A percentile compares a stretch with the other conserved stretches of the same genome.
These are phyloP conservation scores for Apiotrichum sp. DNA, from an alignment of 1,284 basidiomycete species.

Conservation along the genomic window DNA sequence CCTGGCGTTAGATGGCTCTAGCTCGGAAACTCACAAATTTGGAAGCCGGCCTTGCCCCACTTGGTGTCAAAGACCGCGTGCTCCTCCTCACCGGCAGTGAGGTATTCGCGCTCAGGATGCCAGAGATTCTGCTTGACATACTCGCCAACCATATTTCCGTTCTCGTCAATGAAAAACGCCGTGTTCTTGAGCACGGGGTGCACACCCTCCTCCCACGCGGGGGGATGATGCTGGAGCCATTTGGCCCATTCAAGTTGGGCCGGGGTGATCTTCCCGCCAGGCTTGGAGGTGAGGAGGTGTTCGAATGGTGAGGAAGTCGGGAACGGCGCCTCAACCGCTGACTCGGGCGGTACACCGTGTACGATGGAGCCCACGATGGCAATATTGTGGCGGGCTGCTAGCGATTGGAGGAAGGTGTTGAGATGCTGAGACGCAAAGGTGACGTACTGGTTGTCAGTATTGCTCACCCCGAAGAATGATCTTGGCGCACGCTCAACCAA, in stretches of 20 bases:
- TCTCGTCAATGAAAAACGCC: constrained; percentile 42
- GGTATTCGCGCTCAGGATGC: constrained; percentile 46
- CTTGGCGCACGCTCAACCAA: constrained; percentile 16
- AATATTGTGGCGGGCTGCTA: constrained; percentile 29
- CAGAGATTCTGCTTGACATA: constrained; percentile 46
- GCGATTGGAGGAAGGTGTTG: constrained; percentile 18
- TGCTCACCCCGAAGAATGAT: background rate
- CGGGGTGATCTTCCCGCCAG: constrained; percentile 1
- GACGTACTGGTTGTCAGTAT: constrained; percentile 28
- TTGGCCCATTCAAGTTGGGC: constrained; percentile 26
- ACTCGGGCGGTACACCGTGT: constrained; percentile 17
- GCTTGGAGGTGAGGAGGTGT: constrained; percentile 22
- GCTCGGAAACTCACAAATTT: constrained; percentile 34
- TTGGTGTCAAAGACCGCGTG: constrained; percentile 40
- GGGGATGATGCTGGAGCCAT: constrained; percentile 22
- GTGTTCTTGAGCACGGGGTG: constrained; percentile 31
- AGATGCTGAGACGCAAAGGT: constrained; percentile 32
- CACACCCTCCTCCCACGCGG: constrained; percentile 18
- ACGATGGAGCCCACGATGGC: constrained; percentile 40
- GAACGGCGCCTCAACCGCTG: constrained; percentile 5
- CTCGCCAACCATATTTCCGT: constrained; percentile 26
- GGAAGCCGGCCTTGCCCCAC: constrained; percentile 41
- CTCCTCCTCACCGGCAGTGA: constrained; percentile 32
- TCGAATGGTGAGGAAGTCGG: constrained; percentile 27
- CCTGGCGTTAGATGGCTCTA: constrained; percentile 16